Base-by-base conservation (phyloP, 352 stramenopile genomes). In the Phytophthora pisi region DNA sequence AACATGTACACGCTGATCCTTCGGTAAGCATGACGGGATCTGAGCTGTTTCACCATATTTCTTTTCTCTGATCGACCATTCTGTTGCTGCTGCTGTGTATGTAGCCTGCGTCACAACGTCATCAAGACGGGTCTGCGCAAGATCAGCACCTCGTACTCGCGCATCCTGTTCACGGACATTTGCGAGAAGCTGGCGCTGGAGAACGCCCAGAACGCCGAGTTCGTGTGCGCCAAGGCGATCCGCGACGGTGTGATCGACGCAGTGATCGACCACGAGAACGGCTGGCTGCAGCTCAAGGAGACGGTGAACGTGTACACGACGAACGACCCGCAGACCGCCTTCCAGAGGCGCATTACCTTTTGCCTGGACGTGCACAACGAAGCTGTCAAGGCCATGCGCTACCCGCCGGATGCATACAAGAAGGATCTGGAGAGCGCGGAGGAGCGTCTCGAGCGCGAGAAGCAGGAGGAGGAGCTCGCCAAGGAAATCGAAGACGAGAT, bases 291-390 rank as follows among this genome's bases (percentile, higher is more conserved):
- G 70, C 89, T 89, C 2, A 95, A 95, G 75, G 88, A 95, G 60
- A 93, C 83, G 6, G 79, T 92, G 30, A 92, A 94, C 57, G 81
- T 95, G 46, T 96, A 97, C 75, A 97, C 90, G 16, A 99, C 96
- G 2, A 97, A 95, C 61, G 95, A 99, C 75, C 96, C 97, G 31
- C 86, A 97, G 43, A 86, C 95, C 64, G 97, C 96, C 11, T 99
- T 99, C 76, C 93, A 99, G 72, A 89, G 92, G 57, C 94, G 97
- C 74, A 99, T 99, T 76, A 96, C 93, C 4, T 99, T 99, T 74
- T 99, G 97, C 81, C 83, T 99, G 34, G 98, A 99, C 45, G 98
- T 99, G 50, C 97, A 99, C 83, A 99, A 99, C 75, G 97, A 99
- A 81, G 98, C 98, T 42, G 95, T 99, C 31, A 97, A 98, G 79